A percentile compares a stretch with the other conserved stretches of the same genome.
Conservation (phyloP, 1,284 basidiomycete genomes). For the Thecaphora frezii region DNA sequence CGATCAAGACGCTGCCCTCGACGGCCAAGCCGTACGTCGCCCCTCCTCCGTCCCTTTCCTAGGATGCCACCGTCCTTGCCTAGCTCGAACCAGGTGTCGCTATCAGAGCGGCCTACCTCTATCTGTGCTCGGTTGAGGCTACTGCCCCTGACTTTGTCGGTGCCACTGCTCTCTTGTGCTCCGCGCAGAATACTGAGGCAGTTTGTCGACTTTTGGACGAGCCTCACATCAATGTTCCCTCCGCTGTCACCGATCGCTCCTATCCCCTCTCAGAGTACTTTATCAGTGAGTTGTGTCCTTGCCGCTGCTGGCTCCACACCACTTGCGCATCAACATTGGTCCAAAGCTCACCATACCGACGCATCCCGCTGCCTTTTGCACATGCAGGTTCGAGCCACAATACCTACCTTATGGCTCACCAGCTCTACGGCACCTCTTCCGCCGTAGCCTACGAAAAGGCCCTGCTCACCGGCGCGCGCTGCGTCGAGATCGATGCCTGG, state of each 20-base stretch:
- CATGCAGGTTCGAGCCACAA: constrained; percentile 16
- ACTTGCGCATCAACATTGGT: too few species aligned
- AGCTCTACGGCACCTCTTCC: constrained; percentile 67
- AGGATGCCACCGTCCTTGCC: not conserved
- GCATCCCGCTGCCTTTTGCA: too few species aligned
- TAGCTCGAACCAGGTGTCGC: too few species aligned
- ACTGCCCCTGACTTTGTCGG: too few species aligned
- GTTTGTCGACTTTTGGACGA: constrained; percentile 31
- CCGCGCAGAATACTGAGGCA: not conserved
- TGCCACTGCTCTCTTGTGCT: too few species aligned
- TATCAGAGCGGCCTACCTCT: too few species aligned
- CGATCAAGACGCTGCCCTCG: constrained; percentile 19
- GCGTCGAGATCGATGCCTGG: constrained; percentile 74
- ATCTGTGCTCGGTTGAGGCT: too few species aligned
- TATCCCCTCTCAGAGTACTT: constrained; percentile 47
- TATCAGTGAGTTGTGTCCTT: constrained; percentile 63
- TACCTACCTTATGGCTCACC: constrained; percentile 68
- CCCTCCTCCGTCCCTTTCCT: not conserved
- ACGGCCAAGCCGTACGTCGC: constrained; percentile 4
- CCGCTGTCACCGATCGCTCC: constrained; percentile 34
- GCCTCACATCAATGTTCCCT: constrained; percentile 42
- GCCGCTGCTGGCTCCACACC: constrained; percentile 61
- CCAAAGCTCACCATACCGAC: too few species aligned
- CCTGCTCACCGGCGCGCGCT: constrained; percentile 65
- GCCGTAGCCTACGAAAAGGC: constrained; percentile 67